phyloP scores from a whole-genome alignment of 768 basidiomycete genomes.

The Trametopsis cervina region DNA sequence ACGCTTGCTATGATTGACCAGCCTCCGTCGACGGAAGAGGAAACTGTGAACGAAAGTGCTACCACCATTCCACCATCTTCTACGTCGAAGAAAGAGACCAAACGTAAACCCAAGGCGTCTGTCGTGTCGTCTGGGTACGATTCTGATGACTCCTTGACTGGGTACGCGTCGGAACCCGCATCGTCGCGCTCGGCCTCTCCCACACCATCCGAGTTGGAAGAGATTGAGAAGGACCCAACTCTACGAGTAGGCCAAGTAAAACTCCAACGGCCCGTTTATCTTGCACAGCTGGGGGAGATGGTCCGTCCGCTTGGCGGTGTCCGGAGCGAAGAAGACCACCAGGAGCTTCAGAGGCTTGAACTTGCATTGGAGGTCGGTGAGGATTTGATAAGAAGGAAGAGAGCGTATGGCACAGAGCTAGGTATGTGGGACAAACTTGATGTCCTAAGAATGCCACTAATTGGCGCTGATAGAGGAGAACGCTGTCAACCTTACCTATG shows the following conservation, averaged over 20 bases:
- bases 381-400: conserved; percentile 77
- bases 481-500: conserved; percentile 72
- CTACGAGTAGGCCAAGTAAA: conserved; percentile 65
- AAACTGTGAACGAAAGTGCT: neutral
- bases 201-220: conserved; percentile 71
- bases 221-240: conserved; percentile 82
- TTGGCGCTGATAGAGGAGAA: conserved; percentile 83
- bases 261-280: conserved; percentile 79
- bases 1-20: conserved; percentile 6
- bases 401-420: conserved; percentile 80
- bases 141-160: conserved; percentile 76
- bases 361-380: conserved; percentile 78
- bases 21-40: neutral
- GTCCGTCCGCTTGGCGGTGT: conserved; percentile 54
- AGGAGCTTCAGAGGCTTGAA: conserved; percentile 71
- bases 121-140: conserved; percentile 38
- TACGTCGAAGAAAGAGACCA: neutral
- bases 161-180: conserved; percentile 61
- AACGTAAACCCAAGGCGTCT: neutral
- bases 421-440: conserved; percentile 54
- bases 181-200: conserved; percentile 75
- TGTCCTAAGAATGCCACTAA: too few species aligned
- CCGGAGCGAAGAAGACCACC: conserved; percentile 45
- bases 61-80: too few species aligned
- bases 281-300: conserved; percentile 75